These are phyloP conservation scores for Metschnikowia similis DNA, from an alignment of 805 yeast genomes.

Conservation along the genomic window DNA sequence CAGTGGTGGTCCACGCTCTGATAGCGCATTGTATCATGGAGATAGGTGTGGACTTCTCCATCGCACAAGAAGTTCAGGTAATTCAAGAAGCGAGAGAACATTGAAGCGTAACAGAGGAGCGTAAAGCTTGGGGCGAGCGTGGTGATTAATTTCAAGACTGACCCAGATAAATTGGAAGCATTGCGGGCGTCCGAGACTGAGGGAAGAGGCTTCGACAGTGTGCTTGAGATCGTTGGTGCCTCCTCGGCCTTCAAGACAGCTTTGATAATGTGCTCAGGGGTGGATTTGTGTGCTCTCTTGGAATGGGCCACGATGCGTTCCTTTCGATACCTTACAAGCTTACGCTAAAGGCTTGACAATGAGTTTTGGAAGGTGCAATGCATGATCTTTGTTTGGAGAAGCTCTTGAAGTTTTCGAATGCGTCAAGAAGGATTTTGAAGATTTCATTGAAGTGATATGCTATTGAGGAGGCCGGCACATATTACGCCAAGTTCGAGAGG, in stretches of 20 bases:
- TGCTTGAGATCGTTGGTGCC: conserved; percentile 58
- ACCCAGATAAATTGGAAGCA: conserved; percentile 21
- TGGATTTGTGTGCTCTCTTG: conserved; percentile 55
- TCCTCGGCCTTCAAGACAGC: conserved; percentile 47
- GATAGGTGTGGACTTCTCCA: no score
- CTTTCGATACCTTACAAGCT: conserved; percentile 55
- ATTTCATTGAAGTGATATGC: conserved; percentile 48
- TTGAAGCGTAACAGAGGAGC: no score
- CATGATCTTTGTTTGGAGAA: conserved; percentile 51
- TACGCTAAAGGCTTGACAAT: conserved; percentile 53
- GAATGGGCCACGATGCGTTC: conserved; percentile 55
- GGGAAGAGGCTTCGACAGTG: conserved; percentile 55
- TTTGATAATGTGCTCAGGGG: conserved; percentile 50
- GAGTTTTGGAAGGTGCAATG: conserved; percentile 63
- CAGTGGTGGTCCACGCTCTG: no score
- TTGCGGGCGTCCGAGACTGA: conserved; percentile 35
- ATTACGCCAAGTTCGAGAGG: conserved; percentile 48
- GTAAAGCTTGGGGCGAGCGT: conserved; percentile 48
- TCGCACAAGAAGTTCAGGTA: no score
- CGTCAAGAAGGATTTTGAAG: conserved; percentile 41
- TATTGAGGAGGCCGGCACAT: conserved; percentile 43
- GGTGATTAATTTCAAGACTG: conserved; percentile 39
- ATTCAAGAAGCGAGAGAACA: no score
- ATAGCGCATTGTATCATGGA: no score
- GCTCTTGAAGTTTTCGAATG: conserved; percentile 45